Evolutionary conservation across 2,329 filamentous ascomycete species (phyloP).

Genomic region (Pseudocercospora pini-densiflorae): DNA sequence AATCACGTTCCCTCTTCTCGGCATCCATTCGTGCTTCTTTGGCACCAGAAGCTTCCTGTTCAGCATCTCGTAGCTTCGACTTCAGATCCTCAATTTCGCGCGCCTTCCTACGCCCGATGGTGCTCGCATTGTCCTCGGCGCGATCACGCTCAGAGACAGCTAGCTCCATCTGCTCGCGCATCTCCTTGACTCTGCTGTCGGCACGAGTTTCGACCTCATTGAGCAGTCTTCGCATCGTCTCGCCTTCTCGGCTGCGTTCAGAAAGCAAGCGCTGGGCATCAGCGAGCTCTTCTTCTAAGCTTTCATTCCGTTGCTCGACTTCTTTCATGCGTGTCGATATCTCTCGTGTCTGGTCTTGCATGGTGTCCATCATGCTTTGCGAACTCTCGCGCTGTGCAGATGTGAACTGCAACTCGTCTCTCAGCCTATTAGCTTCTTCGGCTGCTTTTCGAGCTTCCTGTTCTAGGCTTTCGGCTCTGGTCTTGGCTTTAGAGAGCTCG

Average conservation of each 20-base stretch:
- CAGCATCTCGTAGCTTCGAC: constrained; percentile 76
- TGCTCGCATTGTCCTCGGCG: constrained; percentile 86
- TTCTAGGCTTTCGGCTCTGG: constrained; percentile 74
- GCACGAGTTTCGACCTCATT: constrained; percentile 84
- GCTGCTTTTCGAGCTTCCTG: constrained; percentile 71
- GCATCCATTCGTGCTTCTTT: constrained; percentile 78
- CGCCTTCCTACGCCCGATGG: constrained; percentile 73
- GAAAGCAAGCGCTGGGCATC: constrained; percentile 85
- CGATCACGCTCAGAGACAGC: constrained; percentile 94
- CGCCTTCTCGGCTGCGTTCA: constrained; percentile 87
- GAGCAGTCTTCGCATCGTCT: constrained; percentile 90
- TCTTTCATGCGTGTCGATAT: constrained; percentile 92
- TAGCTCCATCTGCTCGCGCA: constrained; percentile 84
- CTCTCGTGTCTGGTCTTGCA: constrained; percentile 91
- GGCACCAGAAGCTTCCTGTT: constrained; percentile 73
- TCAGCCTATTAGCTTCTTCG: constrained; percentile 68
- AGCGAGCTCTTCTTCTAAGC: constrained; percentile 86
- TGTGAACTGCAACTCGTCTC: constrained; percentile 84
- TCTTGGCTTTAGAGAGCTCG: constrained; percentile 62
- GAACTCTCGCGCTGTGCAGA: constrained; percentile 82
- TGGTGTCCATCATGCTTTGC: constrained; percentile 83
- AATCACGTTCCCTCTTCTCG: constrained; percentile 73
- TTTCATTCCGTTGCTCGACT: constrained; percentile 77
- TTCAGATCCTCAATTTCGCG: constrained; percentile 88
- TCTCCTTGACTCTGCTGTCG: constrained; percentile 81